Base-by-base conservation (phyloP, 164 flowering plant genomes). In the Pachysandra terminalis region DNA sequence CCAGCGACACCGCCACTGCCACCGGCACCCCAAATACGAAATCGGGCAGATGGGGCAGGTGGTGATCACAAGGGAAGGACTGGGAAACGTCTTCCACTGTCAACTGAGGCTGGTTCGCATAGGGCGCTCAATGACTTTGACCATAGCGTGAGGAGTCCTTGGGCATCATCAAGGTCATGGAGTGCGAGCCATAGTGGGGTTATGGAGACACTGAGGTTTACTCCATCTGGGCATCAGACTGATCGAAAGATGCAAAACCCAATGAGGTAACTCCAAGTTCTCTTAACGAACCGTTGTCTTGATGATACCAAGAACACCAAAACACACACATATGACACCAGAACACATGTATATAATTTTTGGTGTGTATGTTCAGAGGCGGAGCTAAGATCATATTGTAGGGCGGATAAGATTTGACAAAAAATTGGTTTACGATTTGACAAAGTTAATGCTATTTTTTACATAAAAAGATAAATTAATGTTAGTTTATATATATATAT, bases 121-220 rank as follows among this genome's bases (percentile, higher is more conserved):
- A 48, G 63, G 35, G 23, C 21, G 25, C 23, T 14, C 13, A 69
- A 69, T n/a, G 80, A 60, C 2, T 87, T 76, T 68, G 84, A 89
- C 73, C 78, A 65, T 55, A 87, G 91, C 67, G 35, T 83, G 55
- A 82, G 89, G 61, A 85, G 87, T 68, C 82, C 85, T n/a, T 72
- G 81, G 77, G 71, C 66, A 22, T 51, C 81, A 12, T 73, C 83
- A 0, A 85, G 62, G 61, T 81, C 88, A 57, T 89, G 90, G 94
- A 84, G 76, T 70, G 77, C 75, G 19, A 80, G 73, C 67, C 77
- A 79, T 2, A 81, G 86, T 55, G 85, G 82, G 27, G 68, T 81
- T 23, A 64, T 79, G 72, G 81, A 80, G 62, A 63, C 77, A 2
- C 68, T 83, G n/a, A 74, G 73, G 59, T 75, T 85, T 17, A 81